Base-by-base conservation (phyloP, 2,329 filamentous ascomycete genomes). In the Penicillium sp. region DNA sequence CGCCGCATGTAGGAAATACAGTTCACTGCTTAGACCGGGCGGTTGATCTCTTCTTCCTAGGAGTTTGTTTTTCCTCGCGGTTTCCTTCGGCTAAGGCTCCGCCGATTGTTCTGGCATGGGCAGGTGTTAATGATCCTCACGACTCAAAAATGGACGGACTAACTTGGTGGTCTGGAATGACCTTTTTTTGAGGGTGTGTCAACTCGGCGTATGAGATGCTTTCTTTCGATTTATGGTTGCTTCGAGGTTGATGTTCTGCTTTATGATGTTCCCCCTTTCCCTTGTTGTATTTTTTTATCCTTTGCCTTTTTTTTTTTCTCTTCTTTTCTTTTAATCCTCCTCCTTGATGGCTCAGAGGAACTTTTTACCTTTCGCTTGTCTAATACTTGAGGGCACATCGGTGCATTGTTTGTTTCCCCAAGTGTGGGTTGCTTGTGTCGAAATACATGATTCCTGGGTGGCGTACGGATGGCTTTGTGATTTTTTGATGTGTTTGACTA, bases 121-220 rank as follows among this genome's bases (percentile, higher is more conserved):
- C 67, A 68, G 72, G 72, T 75, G 71, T 72, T 75, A 62, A 74
- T 69, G 72, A 75, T 74, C 66, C 69, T 68, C 71, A 73, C 67
- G 71, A 73, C 64, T 65, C 61, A 69, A 72, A 74, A 57, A 73
- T 61, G 69, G 66, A 71, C 63, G 65, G 69, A 65, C 63, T 69
- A 67, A 68, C 65, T 60, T 64, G 61, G 58, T 66, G 68, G 63
- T 66, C 61, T 65, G 66, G 59, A 63, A 61, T 68, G 59, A 63
- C 64, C 63, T 64, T 64, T 63, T 62, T 66, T 62, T 61, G 61
- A 65, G 58, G 69, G 67, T 61, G 66, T 68, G 70, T 65, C 61
- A 67, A 66, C 62, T 61, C 60, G 68, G 69, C 69, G 67, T 69
- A 66, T 61, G 62, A 66, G 61, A 65, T 66, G 61, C 50, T 64